Evolutionary conservation across 179 eudicot species (phyloP).

Genomic region (Spinacia oleracea): DNA sequence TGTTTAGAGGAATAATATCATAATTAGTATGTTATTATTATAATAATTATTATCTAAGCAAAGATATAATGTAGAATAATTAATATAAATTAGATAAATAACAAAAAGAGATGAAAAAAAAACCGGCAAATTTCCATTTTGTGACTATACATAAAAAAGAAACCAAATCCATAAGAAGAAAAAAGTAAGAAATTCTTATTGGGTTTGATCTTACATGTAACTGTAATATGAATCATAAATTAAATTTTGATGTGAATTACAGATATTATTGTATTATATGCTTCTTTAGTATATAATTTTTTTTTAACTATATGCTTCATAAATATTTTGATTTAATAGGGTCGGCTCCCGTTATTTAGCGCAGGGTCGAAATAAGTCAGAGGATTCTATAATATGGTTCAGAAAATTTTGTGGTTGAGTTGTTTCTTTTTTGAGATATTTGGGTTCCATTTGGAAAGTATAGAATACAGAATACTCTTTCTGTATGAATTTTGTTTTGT

Average conservation of each 20-base stretch:
- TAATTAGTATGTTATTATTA: not conserved
- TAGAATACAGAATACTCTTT: not conserved
- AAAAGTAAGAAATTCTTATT: constrained; percentile 13
- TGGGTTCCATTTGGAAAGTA: not conserved
- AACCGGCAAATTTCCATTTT: not conserved
- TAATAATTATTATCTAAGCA: not conserved
- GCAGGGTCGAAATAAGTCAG: not conserved
- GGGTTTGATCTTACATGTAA: constrained; percentile 16
- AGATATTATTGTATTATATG: not conserved
- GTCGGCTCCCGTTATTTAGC: no score
- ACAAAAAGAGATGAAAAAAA: not conserved
- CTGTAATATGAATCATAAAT: constrained; percentile 25
- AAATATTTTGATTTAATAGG: no score
- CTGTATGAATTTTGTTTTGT: not conserved
- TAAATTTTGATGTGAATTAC: constrained; percentile 27
- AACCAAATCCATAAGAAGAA: constrained; percentile 4
- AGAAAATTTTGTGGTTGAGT: not conserved
- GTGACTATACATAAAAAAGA: not conserved
- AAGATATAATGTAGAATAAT: constrained; percentile 9
- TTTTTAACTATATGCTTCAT: no score
- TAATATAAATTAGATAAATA: constrained; percentile 3
- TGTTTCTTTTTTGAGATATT: not conserved
- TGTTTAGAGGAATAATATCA: constrained; percentile 12
- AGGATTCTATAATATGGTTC: not conserved
- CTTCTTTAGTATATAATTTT: not conserved